Evolutionary conservation across 2,329 filamentous ascomycete species (phyloP).

Genomic region (Ophiostoma novo-ulmi): DNA sequence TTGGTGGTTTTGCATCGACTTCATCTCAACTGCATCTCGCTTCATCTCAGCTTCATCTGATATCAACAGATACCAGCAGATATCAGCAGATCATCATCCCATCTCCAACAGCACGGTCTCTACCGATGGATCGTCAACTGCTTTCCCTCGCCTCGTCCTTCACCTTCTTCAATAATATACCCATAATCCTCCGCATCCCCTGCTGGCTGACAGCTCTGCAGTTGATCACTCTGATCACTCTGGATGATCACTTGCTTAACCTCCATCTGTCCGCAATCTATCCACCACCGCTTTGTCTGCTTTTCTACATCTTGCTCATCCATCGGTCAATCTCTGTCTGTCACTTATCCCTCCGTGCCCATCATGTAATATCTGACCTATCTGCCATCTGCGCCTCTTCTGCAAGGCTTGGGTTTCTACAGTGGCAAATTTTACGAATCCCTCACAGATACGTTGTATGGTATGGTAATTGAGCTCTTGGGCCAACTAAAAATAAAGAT

Average conservation of each 20-base stretch:
- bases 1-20: not conserved
- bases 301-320: not conserved
- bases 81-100: not conserved
- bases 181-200: constrained; percentile 12
- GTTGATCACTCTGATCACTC: not conserved
- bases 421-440: not conserved
- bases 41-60: not conserved
- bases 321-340: not conserved
- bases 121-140: constrained; percentile 7
- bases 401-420: not conserved
- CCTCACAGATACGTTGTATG: not conserved
- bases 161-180: not conserved
- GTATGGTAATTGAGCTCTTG: not conserved
- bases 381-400: not conserved
- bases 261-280: not conserved
- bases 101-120: constrained; percentile 9
- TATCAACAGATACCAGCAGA: not conserved
- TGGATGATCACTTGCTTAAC: not conserved
- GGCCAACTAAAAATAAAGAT: not conserved
- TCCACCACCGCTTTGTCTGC: not conserved
- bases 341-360: constrained; percentile 1
- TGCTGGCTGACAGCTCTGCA: not conserved
- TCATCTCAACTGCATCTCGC: not conserved
- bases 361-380: not conserved
- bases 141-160: not conserved